Evolutionary conservation across 1,139 yeast genomes (phyloP).

Genomic region (Yamadazyma atmosphaerica): DNA sequence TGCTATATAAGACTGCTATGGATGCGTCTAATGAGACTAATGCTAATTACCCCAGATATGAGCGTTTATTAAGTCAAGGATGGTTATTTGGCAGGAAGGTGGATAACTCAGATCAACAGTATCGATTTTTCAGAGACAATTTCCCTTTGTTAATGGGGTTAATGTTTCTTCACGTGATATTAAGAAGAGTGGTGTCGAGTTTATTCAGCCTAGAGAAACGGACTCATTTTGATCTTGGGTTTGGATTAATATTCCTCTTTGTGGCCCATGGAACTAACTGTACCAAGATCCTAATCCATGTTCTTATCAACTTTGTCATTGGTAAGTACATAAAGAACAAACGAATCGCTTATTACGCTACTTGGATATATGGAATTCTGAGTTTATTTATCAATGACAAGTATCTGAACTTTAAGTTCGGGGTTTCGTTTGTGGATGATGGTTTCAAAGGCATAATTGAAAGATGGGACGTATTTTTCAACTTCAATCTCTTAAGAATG

Average conservation of each 20-base stretch:
- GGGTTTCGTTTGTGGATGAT: constrained; percentile 52
- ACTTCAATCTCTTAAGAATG: constrained; percentile 82
- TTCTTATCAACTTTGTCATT: constrained; percentile 54
- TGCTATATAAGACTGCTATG: constrained; percentile 80
- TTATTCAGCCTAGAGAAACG: constrained; percentile 30
- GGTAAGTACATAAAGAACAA: constrained; percentile 41
- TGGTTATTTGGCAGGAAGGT: constrained; percentile 82
- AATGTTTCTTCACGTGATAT: constrained; percentile 50
- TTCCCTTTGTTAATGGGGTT: constrained; percentile 60
- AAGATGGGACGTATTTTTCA: constrained; percentile 96
- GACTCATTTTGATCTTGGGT: constrained; percentile 64
- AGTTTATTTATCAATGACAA: constrained; percentile 77
- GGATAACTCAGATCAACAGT: constrained; percentile 90
- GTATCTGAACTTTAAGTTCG: constrained; percentile 55
- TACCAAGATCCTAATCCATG: constrained; percentile 59
- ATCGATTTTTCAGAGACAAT: constrained; percentile 82
- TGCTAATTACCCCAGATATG: constrained; percentile 69
- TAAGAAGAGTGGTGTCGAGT: constrained; percentile 40
- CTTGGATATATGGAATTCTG: constrained; percentile 80
- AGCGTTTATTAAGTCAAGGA: constrained; percentile 60
- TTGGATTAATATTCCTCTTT: constrained; percentile 69
- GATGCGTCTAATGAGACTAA: constrained; percentile 76
- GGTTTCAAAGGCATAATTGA: constrained; percentile 72
- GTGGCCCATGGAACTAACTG: constrained; percentile 81
- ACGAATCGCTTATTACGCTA: constrained; percentile 31